Conservation (phyloP, 768 basidiomycete species). For the Phlegmacium glaucopus region DNA sequence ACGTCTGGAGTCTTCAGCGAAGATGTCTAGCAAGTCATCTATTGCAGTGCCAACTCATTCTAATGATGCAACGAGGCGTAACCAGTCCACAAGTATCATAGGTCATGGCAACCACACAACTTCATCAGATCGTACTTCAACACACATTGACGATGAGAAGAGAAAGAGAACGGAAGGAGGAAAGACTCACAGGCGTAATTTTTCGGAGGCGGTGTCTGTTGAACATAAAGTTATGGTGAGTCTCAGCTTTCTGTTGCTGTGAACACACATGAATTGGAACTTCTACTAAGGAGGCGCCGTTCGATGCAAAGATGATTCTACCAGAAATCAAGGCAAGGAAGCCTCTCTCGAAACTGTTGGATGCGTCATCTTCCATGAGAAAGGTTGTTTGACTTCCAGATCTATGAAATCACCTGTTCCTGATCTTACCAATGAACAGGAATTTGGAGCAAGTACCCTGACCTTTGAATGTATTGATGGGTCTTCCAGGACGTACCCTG, state of each 20-base stretch:
- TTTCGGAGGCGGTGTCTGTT: neutral
- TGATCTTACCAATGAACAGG: neutral
- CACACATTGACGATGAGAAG: neutral
- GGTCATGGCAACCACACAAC: neutral
- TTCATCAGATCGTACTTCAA: constrained; percentile 1
- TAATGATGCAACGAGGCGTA: neutral
- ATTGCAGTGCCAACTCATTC: neutral
- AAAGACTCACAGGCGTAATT: neutral
- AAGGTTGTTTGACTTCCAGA: constrained; percentile 9
- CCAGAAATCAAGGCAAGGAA: constrained; percentile 15
- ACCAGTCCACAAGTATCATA: neutral
- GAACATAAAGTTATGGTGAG: neutral
- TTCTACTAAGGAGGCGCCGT: constrained; percentile 5
- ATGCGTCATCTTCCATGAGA: constrained; percentile 11
- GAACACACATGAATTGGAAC: neutral
- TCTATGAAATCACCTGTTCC: neutral
- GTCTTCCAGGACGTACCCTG: constrained; percentile 2
- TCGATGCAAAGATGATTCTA: constrained; percentile 18
- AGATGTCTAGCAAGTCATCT: neutral
- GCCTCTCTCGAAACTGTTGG: constrained; percentile 7
- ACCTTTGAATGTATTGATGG: constrained; percentile 15
- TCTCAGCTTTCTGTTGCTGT: neutral
- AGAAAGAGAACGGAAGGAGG: neutral
- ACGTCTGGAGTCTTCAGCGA: neutral
- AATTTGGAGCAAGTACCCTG: neutral